A percentile compares a stretch with the other conserved stretches of the same genome.
Conservation (phyloP, 495 filamentous ascomycete genomes). For the Penicillium canariense region DNA sequence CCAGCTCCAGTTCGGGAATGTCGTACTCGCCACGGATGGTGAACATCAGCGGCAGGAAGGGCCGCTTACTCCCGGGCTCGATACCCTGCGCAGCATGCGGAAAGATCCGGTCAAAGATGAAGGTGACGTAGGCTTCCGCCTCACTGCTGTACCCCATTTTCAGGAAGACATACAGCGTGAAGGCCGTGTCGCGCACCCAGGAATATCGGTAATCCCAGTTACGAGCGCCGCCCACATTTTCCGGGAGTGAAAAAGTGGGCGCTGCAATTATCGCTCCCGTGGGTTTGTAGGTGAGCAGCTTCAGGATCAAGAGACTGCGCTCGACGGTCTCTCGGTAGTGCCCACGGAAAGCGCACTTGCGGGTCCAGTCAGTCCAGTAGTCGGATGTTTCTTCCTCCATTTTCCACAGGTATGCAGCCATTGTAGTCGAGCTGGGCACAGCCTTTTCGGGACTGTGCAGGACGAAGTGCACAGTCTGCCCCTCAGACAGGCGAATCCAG, state of each 20-base stretch:
- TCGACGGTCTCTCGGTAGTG: slow-evolving; percentile 67
- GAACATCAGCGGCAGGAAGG: slow-evolving; percentile 72
- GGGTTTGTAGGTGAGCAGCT: slow-evolving; percentile 67
- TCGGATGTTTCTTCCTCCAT: slow-evolving; percentile 63
- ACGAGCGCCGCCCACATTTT: slow-evolving; percentile 67
- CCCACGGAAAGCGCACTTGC: slow-evolving; percentile 65
- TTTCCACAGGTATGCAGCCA: slow-evolving; percentile 49
- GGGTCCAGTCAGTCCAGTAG: slow-evolving; percentile 71
- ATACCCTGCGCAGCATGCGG: slow-evolving; percentile 35
- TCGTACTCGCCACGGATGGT: slow-evolving; percentile 70
- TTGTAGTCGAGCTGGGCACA: slow-evolving; percentile 47
- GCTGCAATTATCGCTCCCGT: slow-evolving; percentile 56
- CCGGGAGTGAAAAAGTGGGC: slow-evolving; percentile 66
- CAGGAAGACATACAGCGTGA: slow-evolving; percentile 72
- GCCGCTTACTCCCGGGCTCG: slow-evolving; percentile 38
- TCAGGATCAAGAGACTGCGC: slow-evolving; percentile 66
- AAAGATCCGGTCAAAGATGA: slow-evolving; percentile 66
- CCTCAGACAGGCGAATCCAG: slow-evolving; percentile 54
- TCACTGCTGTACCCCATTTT: slow-evolving; percentile 72
- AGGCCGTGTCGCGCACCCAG: slow-evolving; percentile 72
- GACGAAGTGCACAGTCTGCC: slow-evolving; percentile 65
- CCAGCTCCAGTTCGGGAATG: slow-evolving; percentile 63
- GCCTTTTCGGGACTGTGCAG: slow-evolving; percentile 49
- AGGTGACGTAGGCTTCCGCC: slow-evolving; percentile 70
- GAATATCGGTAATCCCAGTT: slow-evolving; percentile 78